Evolutionary conservation across 495 filamentous ascomycete species (phyloP).

Genomic region (Zalerion maritima): DNA sequence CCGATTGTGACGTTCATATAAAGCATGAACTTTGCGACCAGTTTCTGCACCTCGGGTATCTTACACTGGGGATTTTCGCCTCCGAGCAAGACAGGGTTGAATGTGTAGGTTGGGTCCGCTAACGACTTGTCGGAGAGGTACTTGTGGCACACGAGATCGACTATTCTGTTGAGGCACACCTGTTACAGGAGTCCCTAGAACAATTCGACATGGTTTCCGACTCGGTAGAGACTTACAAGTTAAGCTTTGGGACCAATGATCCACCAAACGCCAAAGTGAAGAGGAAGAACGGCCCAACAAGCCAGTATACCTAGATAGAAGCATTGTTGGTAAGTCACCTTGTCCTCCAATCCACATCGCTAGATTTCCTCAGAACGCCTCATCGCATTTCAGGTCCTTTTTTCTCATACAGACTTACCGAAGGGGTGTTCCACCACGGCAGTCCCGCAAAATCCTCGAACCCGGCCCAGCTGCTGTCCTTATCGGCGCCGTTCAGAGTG

Average conservation of each 20-base stretch:
- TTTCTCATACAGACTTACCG: constrained; percentile 32
- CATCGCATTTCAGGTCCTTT: constrained; percentile 1
- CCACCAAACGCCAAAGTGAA: constrained; percentile 77
- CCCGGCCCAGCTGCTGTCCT: constrained; percentile 19
- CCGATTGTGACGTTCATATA: constrained; percentile 58
- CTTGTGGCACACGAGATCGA: constrained; percentile 63
- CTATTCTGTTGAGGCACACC: constrained; percentile 32
- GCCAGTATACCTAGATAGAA: constrained; percentile 82
- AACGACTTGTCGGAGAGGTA: constrained; percentile 51
- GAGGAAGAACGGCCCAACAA: constrained; percentile 60
- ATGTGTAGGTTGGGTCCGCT: constrained; percentile 41
- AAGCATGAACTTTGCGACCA: constrained; percentile 64
- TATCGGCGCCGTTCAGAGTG: constrained; percentile 2
- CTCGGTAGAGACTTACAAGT: constrained; percentile 33
- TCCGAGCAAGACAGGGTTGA: constrained; percentile 50
- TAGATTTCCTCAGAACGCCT: too few relatives aligned
- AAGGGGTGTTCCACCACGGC: constrained; percentile 59
- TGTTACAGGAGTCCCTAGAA: background rate
- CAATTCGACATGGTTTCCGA: constrained; percentile 7
- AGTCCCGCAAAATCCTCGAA: constrained; percentile 45
- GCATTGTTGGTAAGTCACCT: too few relatives aligned
- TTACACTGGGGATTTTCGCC: constrained; percentile 59
- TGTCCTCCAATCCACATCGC: too few relatives aligned
- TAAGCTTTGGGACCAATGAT: constrained; percentile 61
- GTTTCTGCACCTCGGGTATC: constrained; percentile 52